Conservation (phyloP, 306 rosid genomes). For the Pachyrhizus erosus region DNA sequence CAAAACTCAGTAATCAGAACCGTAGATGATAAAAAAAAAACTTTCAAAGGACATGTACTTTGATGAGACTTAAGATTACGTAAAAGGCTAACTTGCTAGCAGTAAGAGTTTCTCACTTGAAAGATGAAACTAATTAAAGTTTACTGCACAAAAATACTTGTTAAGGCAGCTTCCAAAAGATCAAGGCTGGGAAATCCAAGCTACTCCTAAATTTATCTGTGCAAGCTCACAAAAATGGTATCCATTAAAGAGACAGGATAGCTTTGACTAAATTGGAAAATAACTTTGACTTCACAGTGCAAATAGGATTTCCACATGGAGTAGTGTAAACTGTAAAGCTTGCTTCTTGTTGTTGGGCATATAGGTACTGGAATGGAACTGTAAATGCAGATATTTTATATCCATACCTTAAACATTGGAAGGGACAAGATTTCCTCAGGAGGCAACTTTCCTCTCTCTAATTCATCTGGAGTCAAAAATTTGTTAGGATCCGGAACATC, state of each 20-base stretch:
- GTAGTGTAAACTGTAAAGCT: slow-evolving; percentile 28
- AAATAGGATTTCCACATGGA: not conserved
- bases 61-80: not conserved
- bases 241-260: not conserved
- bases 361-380: not conserved
- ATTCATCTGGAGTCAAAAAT: slow-evolving; percentile 71
- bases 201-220: not conserved
- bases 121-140: not conserved
- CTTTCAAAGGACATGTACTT: not conserved
- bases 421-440: slow-evolving; percentile 91
- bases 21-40: not conserved
- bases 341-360: not conserved
- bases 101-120: not conserved
- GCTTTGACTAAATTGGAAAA: not conserved
- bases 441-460: slow-evolving; percentile 80
- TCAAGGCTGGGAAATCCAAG: slow-evolving; percentile 1
- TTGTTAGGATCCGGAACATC: slow-evolving; percentile 57
- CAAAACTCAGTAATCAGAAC: not conserved
- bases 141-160: not conserved
- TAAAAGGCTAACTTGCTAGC: not conserved
- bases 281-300: not conserved
- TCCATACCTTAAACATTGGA: slow-evolving; percentile 91
- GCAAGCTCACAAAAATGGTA: not conserved
- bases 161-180: not conserved
- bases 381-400: slow-evolving; percentile 22